A percentile compares a stretch with the other conserved stretches of the same genome.
Conservation (phyloP, 768 basidiomycete species). For the Auriscalpium microsporum region DNA sequence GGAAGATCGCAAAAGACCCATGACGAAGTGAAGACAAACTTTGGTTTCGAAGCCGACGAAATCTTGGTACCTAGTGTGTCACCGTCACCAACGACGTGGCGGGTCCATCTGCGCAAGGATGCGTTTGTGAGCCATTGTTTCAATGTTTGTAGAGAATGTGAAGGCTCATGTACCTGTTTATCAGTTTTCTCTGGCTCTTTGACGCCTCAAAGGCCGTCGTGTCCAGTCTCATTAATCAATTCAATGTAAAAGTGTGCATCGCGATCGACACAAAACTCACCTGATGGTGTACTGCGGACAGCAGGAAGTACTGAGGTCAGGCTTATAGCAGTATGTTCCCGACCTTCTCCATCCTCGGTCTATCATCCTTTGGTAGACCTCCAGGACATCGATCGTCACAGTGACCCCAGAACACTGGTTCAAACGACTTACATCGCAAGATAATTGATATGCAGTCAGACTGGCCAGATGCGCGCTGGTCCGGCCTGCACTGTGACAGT, state of each 20-base stretch:
- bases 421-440: constrained; percentile 38
- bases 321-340: constrained; percentile 81
- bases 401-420: background rate
- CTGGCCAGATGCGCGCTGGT: too few species aligned
- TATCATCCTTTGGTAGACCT: constrained; percentile 80
- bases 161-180: constrained; percentile 50
- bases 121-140: background rate
- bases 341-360: constrained; percentile 82
- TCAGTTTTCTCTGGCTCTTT: constrained; percentile 63
- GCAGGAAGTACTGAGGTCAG: constrained; percentile 72
- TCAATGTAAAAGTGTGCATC: background rate
- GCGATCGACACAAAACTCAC: constrained; percentile 30
- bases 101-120: constrained; percentile 53
- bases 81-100: constrained; percentile 46
- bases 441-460: constrained; percentile 26
- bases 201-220: constrained; percentile 58
- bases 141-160: background rate
- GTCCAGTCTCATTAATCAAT: constrained; percentile 45
- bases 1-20: too few species aligned
- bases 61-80: background rate
- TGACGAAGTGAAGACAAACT: too few species aligned
- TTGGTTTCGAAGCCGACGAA: background rate
- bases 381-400: background rate
- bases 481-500: too few species aligned
- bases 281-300: constrained; percentile 95